Evolutionary conservation across 306 rosid genomes (phyloP), one percentile per base, ranked within the genome.

Genomic region (Cucurbita ficifolia): DNA sequence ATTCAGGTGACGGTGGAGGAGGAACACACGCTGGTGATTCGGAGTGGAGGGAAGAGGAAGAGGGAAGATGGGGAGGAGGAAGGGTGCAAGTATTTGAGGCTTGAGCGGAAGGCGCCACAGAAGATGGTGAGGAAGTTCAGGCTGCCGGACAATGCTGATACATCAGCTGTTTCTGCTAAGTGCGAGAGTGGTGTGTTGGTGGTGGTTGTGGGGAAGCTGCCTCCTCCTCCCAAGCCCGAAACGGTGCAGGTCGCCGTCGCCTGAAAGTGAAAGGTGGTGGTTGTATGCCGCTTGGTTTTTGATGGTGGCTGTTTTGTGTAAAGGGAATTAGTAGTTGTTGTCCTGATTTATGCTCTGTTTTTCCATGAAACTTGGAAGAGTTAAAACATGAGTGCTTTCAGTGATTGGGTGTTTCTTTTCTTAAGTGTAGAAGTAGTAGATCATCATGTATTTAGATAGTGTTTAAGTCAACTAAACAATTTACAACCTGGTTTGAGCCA

Each of bases 141-240:
- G 1, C 40, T 55, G 12, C 76, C 67, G 6, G 69, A 74, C 7
- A 22, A 74, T 33, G 77, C 69, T 2, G 36, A 56, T 43, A 8
- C 35, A 1, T 73, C 40, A 3, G 76, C 64, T 6, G 19, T 72
- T 56, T 72, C 76, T 11, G 76, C 76, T n/a, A 72, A 72, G 17
- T 72, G 76, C 14, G 76, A 72, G 40, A 52, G 14, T 72, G 76
- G 76, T 7, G 76, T 55, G 12, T 40, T 73, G 67, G 55, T 48
- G 5, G 67, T 73, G 36, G 14, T 55, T 19, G 65, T 73, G 14
- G 22, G n/a, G 12, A 73, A 73, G 64, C 52, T 73, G 1, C 76
- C 76, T 36, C 76, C 76, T 2, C 76, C 65, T n/a, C 65, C 76
- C 5, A 53, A 54, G 7, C 38, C 65, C 53, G 55, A 55, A 73